These are phyloP conservation scores for Helminthosporium solani DNA, from an alignment of 2,329 filamentous ascomycete species.

Conservation along the genomic window DNA sequence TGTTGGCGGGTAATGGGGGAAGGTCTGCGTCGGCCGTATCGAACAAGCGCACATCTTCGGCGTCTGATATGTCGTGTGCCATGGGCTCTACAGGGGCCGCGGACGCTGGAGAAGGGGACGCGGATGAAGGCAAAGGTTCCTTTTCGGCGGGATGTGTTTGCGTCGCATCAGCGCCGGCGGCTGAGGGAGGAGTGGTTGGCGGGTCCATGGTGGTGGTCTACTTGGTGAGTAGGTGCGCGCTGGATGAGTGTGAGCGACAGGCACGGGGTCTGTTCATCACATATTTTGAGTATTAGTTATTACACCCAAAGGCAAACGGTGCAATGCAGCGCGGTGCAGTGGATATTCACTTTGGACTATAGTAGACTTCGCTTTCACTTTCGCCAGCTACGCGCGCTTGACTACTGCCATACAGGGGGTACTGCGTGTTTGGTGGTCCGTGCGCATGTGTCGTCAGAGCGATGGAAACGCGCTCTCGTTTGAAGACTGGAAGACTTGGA, in stretches of 20 bases:
- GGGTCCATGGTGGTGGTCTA: constrained; percentile 25
- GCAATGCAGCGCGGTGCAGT: too few species aligned
- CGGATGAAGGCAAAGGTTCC: constrained; percentile 13
- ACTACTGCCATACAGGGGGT: constrained; percentile 8
- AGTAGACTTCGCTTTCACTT: neutral
- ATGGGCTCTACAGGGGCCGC: constrained; percentile 19
- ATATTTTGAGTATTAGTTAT: too few species aligned
- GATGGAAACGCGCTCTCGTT: neutral
- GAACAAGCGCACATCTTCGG: constrained; percentile 36
- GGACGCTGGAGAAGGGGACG: constrained; percentile 16
- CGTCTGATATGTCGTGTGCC: constrained; percentile 28
- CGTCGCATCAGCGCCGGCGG: constrained; percentile 23
- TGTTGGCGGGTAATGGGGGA: constrained; percentile 43
- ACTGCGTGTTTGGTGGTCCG: constrained; percentile 14
- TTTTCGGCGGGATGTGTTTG: constrained; percentile 14
- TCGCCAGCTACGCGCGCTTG: constrained; percentile 3
- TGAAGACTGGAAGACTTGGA: too few species aligned
- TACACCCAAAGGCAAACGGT: too few species aligned
- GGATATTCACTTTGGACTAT: too few species aligned
- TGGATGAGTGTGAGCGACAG: constrained; percentile 11
- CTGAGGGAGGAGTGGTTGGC: constrained; percentile 21
- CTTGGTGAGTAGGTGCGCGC: constrained; percentile 12
- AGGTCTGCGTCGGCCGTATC: constrained; percentile 42
- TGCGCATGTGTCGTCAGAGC: constrained; percentile 11
- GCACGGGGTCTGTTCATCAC: too few species aligned